phyloP scores from a whole-genome alignment of 2,329 filamentous ascomycete species.

The Trichothecium roseum region DNA sequence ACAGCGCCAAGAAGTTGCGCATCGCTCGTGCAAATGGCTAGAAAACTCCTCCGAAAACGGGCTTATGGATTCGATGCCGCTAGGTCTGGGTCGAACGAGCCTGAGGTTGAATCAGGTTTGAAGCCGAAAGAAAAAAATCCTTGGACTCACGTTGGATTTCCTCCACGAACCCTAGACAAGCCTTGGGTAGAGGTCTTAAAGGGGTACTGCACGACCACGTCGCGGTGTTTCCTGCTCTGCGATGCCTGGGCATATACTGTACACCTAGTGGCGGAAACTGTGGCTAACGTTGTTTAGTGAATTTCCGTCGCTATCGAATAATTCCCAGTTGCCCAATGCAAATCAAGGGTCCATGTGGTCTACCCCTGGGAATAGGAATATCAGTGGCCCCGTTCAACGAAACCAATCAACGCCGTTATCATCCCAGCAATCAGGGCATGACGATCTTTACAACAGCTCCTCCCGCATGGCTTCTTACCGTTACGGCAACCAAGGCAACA shows the following conservation, averaged over 20 bases:
- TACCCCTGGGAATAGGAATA: slow-evolving; percentile 34
- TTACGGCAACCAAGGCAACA: slow-evolving; percentile 37
- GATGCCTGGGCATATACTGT: slow-evolving; percentile 3
- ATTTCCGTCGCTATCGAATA: slow-evolving; percentile 56
- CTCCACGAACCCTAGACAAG: too few species aligned
- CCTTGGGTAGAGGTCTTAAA: slow-evolving; percentile 14
- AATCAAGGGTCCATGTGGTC: slow-evolving; percentile 46
- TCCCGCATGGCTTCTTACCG: slow-evolving; percentile 35
- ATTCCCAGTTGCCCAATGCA: slow-evolving; percentile 39
- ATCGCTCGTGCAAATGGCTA: too few species aligned
- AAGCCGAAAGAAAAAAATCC: too few species aligned
- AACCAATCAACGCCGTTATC: slow-evolving; percentile 39
- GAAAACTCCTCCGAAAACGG: too few species aligned
- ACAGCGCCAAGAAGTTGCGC: too few species aligned
- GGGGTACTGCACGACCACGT: slow-evolving; percentile 11
- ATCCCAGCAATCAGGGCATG: slow-evolving; percentile 40
- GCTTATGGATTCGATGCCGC: too few species aligned
- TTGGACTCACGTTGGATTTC: too few species aligned
- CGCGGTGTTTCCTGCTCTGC: background rate
- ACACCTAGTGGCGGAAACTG: background rate
- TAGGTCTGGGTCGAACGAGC: too few species aligned
- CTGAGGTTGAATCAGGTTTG: too few species aligned
- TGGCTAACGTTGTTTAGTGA: slow-evolving; percentile 36
- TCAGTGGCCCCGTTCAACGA: slow-evolving; percentile 38
- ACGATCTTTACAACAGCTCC: slow-evolving; percentile 30